A percentile compares a stretch with the other conserved stretches of the same genome.
Evolutionary conservation across 2,329 filamentous ascomycete genomes (phyloP).

Genomic region (Clonostachys byssicola): DNA sequence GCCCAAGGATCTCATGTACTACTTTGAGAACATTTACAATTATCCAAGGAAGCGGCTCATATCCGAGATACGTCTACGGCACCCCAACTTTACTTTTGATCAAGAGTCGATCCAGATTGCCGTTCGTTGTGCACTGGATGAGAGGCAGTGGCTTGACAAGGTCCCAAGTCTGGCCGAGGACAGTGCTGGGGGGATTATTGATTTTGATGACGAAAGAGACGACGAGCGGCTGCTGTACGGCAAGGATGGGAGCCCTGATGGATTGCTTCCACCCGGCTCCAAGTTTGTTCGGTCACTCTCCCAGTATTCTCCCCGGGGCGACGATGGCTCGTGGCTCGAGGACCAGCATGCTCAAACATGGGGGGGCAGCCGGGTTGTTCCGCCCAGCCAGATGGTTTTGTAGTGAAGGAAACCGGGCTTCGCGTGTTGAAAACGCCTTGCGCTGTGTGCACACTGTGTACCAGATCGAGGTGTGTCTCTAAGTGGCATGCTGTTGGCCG

Average conservation of each 20-base stretch:
- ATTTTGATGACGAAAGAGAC: conserved; percentile 32
- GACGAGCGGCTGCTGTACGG: conserved; percentile 18
- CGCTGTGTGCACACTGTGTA: no score
- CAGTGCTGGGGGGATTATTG: conserved; percentile 30
- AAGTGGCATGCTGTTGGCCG: no score
- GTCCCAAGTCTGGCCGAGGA: conserved; percentile 24
- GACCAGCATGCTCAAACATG: conserved; percentile 7
- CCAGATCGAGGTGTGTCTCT: no score
- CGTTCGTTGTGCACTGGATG: conserved; percentile 28
- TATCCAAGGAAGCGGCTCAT: conserved; percentile 41
- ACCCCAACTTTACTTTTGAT: conserved; percentile 36
- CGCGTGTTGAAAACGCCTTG: no score
- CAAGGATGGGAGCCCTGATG: conserved; percentile 29
- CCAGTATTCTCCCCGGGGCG: conserved; percentile 31
- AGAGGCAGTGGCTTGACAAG: conserved; percentile 25
- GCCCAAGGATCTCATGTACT: conserved; percentile 42
- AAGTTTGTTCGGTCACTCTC: conserved; percentile 20
- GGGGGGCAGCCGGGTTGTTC: background rate
- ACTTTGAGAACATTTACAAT: conserved; percentile 40
- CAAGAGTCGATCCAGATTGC: conserved; percentile 38
- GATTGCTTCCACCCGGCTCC: conserved; percentile 21
- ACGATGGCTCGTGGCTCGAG: conserved; percentile 28
- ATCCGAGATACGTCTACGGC: conserved; percentile 28
- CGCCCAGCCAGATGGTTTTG: no score
- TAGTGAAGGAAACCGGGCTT: no score